Evolutionary conservation across 2,329 filamentous ascomycete genomes (phyloP), one percentile per base, ranked within the genome.

Genomic region (Penicillium occitanis): DNA sequence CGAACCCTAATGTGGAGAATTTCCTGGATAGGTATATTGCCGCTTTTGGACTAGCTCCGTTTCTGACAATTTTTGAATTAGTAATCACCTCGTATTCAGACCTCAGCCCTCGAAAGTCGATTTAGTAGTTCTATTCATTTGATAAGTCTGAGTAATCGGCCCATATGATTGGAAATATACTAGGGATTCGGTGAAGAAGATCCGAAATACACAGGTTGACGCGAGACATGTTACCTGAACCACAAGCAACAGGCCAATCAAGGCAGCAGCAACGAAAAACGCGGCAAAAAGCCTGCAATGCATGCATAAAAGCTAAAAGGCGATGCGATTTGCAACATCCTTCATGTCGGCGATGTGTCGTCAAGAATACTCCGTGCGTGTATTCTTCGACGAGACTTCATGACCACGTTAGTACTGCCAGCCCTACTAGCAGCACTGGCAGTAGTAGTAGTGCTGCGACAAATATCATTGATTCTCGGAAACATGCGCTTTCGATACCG

Each of bases 291-390:
- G 65, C 65, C 33, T 66, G 65, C 35, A 66, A 50, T 44, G 44
- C 65, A n/a, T 66, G 65, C 61, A 66, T 55, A 33, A 66, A 63
- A 28, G 53, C 60, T 10, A 66, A 66, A 30, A 19, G 65, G 25
- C 60, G 60, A 35, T 66, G 65, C 61, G 65, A 66, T n/a, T 19
- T 66, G 55, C 61, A 59, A 6, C 65, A 66, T 55, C 65, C 65
- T 13, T 62, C 65, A 19, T 66, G 65, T 55, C 65, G 65, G n/a
- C 65, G 65, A 28, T 66, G 65, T 19, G 40, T 51, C 6, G 44
- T 60, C 13, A 63, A 42, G 35, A 46, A 53, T 2, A 48, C 51
- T 5, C n/a, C 57, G 14, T 66, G 65, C 30, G n/a, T 59, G 1
- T 66, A 66, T 44, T 25, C 61, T 11, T 66, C 65, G 25, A 66